Percentiles rank a stretch among this genome's conserved stretches.
Evolutionary conservation across 805 yeast genomes (phyloP).

Genomic region (Ogataea saltuana): DNA sequence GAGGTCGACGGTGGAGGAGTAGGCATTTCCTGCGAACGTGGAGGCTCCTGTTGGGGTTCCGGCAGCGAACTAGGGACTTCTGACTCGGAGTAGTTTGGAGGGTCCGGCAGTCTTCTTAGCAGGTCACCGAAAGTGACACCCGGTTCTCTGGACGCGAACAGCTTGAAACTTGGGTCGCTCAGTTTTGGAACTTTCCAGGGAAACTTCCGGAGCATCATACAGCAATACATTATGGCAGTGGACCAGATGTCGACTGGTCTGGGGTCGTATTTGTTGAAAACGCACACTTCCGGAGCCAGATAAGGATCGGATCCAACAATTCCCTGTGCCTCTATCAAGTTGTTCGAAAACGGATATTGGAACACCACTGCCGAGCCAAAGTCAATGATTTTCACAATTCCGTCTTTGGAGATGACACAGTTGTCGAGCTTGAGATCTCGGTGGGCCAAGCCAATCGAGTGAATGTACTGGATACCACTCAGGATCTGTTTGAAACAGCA

Average conservation of each 20-base stretch:
- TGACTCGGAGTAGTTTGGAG: constrained; percentile 35
- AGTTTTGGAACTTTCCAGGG: constrained; percentile 93
- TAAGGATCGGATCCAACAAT: constrained; percentile 89
- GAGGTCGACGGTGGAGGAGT: constrained; percentile 25
- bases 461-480: constrained; percentile 79
- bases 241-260: constrained; percentile 96
- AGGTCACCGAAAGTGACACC: constrained; percentile 67
- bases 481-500: constrained; percentile 89
- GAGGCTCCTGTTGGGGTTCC: background rate
- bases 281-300: constrained; percentile 89
- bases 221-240: constrained; percentile 84
- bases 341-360: constrained; percentile 78
- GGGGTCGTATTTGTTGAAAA: constrained; percentile 81
- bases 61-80: constrained; percentile 12
- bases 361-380: constrained; percentile 93
- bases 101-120: constrained; percentile 55
- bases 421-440: constrained; percentile 90
- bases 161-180: constrained; percentile 77
- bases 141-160: constrained; percentile 73
- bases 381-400: constrained; percentile 87
- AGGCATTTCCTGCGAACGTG: constrained; percentile 14
- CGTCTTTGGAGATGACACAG: constrained; percentile 80
- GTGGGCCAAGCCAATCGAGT: constrained; percentile 83
- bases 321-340: constrained; percentile 74
- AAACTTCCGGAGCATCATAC: constrained; percentile 88